Evolutionary conservation across 208 protist genomes (phyloP), one percentile per base, ranked within the genome.

Genomic region (Kentomonas sorsogonicus): DNA sequence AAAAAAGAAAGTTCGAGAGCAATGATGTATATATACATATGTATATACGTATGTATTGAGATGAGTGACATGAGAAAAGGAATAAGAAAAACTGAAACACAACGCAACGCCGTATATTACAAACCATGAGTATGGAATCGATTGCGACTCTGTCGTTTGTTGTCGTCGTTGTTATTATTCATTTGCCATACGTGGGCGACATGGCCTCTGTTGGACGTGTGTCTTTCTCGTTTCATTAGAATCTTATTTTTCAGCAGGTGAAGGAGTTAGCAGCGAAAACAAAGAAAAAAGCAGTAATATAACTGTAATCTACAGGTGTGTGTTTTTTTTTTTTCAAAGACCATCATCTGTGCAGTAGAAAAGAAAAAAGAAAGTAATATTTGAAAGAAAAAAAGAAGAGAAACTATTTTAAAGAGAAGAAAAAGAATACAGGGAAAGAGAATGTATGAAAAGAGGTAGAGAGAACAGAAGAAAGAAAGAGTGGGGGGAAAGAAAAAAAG

Each of bases 71-170:
- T 43, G 39, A 66, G 10, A 76, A 48, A 41, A 63, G 53, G 9
- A 76, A 18, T 27, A 41, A 55, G 33, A 60, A 46, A 48, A 69
- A 60, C 5, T 6, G 18, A 22, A 74, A 45, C 44, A 44, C n/a
- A n/a, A n/a, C n/a, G n/a, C n/a, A n/a, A n/a, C n/a, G n/a, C n/a
- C n/a, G n/a, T n/a, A n/a, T n/a, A n/a, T n/a, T n/a, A n/a, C n/a
- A n/a, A n/a, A n/a, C n/a, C n/a, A n/a, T n/a, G n/a, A n/a, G n/a
- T n/a, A n/a, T n/a, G n/a, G n/a, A n/a, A n/a, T n/a, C n/a, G n/a
- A n/a, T n/a, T n/a, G n/a, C n/a, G n/a, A n/a, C n/a, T n/a, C n/a
- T n/a, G n/a, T n/a, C n/a, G n/a, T n/a, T n/a, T n/a, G n/a, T n/a
- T n/a, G n/a, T n/a, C n/a, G n/a, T n/a, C n/a, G n/a, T n/a, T n/a